Evolutionary conservation across 208 protist species (phyloP).

Genomic region (Lotmaria passim): DNA sequence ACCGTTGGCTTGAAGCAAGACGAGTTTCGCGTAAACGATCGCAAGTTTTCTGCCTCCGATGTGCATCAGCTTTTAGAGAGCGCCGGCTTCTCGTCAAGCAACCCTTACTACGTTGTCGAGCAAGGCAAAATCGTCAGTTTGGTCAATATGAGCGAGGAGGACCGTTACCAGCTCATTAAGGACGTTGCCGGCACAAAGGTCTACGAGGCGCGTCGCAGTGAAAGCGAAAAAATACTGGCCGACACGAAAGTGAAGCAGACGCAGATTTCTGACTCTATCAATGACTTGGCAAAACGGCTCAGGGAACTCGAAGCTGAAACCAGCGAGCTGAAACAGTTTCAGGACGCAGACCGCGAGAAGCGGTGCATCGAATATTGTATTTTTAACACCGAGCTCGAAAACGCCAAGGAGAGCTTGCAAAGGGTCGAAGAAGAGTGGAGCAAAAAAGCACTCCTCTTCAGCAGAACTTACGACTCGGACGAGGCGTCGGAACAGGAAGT

Average conservation of each 20-base stretch:
- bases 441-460: slow-evolving; percentile 40
- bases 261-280: slow-evolving; percentile 92
- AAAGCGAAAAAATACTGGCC: slow-evolving; percentile 95
- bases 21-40: slow-evolving; percentile 98
- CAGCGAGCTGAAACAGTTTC: slow-evolving; percentile 93
- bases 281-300: slow-evolving; percentile 93
- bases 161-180: slow-evolving; percentile 97
- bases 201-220: slow-evolving; percentile 95
- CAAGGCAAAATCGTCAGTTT: slow-evolving; percentile 97
- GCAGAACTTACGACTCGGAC: slow-evolving; percentile 50
- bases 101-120: slow-evolving; percentile 99
- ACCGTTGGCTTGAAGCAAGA: slow-evolving; percentile 98
- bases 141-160: slow-evolving; percentile 95
- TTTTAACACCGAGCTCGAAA: slow-evolving; percentile 71
- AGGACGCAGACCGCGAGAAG: slow-evolving; percentile 91
- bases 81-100: slow-evolving; percentile 98
- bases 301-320: slow-evolving; percentile 96
- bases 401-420: slow-evolving; percentile 53
- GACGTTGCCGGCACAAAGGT: slow-evolving; percentile 98
- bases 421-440: slow-evolving; percentile 68
- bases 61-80: slow-evolving; percentile 98
- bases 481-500: slow-evolving; percentile 56
- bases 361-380: slow-evolving; percentile 94
- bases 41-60: slow-evolving; percentile 91
- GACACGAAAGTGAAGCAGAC: slow-evolving; percentile 89